Conservation (phyloP, 352 stramenopile genomes). For the Pythium aphanidermatum region DNA sequence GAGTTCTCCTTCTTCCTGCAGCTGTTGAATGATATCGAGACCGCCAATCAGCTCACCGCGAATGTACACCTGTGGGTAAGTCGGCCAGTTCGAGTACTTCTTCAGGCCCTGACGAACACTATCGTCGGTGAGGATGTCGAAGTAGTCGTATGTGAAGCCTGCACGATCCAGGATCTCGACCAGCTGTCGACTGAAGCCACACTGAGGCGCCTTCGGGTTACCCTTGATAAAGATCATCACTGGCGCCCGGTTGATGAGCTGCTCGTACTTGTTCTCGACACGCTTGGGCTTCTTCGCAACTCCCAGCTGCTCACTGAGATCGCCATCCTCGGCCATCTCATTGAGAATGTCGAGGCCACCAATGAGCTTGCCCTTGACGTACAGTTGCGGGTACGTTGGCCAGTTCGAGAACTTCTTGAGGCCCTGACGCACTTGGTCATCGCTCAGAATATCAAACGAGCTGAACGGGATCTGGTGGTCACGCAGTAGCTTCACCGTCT, state of each 20-base stretch:
- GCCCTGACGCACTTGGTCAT: conserved; percentile 93
- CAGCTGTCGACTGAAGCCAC: conserved; percentile 95
- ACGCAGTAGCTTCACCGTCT: conserved; percentile 88
- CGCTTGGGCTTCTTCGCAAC: conserved; percentile 85
- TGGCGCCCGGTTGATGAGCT: conserved; percentile 84
- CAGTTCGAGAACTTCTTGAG: conserved; percentile 96
- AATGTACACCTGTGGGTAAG: conserved; percentile 97
- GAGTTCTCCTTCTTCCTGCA: conserved; percentile 87
- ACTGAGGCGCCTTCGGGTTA: conserved; percentile 87
- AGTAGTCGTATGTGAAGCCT: conserved; percentile 92
- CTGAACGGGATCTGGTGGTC: conserved; percentile 90
- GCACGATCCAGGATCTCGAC: conserved; percentile 90
- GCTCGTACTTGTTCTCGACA: conserved; percentile 77
- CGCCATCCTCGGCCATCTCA: conserved; percentile 89
- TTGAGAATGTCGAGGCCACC: conserved; percentile 95
- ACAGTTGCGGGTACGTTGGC: conserved; percentile 97
- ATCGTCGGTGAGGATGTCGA: conserved; percentile 97
- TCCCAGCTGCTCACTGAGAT: conserved; percentile 86
- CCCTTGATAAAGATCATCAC: conserved; percentile 99
- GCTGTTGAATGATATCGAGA: conserved; percentile 97
- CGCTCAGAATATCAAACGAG: conserved; percentile 93
- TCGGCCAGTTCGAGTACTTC: conserved; percentile 97
- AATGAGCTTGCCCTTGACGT: conserved; percentile 92
- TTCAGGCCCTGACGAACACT: conserved; percentile 96
- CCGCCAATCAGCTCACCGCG: conserved; percentile 96